A percentile compares a stretch with the other conserved stretches of the same genome.
Conservation (phyloP, 2,329 filamentous ascomycete species). For the Simplicillium sp. region DNA sequence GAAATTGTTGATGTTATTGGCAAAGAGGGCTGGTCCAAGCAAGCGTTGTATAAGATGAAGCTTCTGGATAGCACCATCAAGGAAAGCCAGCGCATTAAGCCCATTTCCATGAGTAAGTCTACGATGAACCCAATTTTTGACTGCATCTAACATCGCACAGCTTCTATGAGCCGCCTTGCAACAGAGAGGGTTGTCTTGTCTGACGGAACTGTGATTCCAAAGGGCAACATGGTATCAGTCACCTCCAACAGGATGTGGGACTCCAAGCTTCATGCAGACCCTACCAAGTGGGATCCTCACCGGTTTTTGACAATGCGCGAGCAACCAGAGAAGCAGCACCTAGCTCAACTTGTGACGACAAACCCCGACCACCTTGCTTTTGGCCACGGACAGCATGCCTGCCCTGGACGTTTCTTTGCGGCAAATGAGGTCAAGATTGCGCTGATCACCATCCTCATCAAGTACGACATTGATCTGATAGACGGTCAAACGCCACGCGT, state of each 20-base stretch:
- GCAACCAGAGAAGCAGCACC: slow-evolving; percentile 16
- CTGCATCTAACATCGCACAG: neutral
- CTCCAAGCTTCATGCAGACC: slow-evolving; percentile 21
- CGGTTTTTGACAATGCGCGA: slow-evolving; percentile 32
- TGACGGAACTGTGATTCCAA: slow-evolving; percentile 6
- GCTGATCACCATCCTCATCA: slow-evolving; percentile 34
- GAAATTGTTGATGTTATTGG: slow-evolving; percentile 20
- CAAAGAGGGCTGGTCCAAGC: slow-evolving; percentile 30
- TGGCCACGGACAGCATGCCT: slow-evolving; percentile 44
- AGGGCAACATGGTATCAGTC: slow-evolving; percentile 3
- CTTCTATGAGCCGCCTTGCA: slow-evolving; percentile 5
- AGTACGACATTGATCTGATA: slow-evolving; percentile 36
- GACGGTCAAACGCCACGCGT: neutral
- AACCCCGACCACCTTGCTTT: slow-evolving; percentile 38
- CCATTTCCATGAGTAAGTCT: slow-evolving; percentile 20
- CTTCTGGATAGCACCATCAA: slow-evolving; percentile 40
- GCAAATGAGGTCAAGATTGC: slow-evolving; percentile 43
- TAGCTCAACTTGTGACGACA: slow-evolving; percentile 36
- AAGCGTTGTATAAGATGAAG: slow-evolving; percentile 30
- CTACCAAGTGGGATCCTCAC: slow-evolving; percentile 32
- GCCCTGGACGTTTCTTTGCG: slow-evolving; percentile 45
- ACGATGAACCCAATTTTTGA: neutral
- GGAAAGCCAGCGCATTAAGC: slow-evolving; percentile 36
- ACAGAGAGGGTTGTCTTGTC: slow-evolving; percentile 4
- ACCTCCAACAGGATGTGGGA: slow-evolving; percentile 1